These are phyloP conservation scores for Lenwebbia sp. DNA, from an alignment of 345 rosid species.

Conservation along the genomic window DNA sequence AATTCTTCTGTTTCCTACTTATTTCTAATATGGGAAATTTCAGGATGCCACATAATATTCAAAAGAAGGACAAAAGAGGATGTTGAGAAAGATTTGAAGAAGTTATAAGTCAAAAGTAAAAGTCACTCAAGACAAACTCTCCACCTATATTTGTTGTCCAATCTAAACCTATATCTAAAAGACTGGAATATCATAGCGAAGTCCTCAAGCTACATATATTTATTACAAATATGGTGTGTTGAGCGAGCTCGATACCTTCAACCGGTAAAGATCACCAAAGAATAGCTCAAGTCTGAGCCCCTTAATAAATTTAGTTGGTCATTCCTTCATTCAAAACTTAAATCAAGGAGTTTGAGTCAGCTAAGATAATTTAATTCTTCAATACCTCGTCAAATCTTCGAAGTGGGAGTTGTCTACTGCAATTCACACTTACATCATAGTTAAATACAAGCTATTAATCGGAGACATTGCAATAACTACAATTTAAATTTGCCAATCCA, in stretches of 20 bases:
- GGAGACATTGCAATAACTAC: not conserved
- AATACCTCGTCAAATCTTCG: not conserved
- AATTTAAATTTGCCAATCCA: not conserved
- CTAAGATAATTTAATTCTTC: rapidly evolving
- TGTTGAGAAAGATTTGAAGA: not conserved
- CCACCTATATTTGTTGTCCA: not conserved
- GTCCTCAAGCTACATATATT: not conserved
- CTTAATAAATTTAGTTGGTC: not conserved
- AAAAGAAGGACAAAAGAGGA: not conserved
- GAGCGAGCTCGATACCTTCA: not conserved
- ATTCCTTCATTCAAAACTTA: not conserved
- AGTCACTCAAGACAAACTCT: not conserved
- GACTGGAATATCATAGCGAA: not conserved
- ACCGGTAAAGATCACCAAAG: not conserved
- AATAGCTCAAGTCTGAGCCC: not conserved
- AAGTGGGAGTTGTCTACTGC: not conserved
- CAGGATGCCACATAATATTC: too few relatives aligned
- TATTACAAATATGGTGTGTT: not conserved
- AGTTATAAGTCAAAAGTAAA: not conserved
- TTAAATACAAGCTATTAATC: not conserved
- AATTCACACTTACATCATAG: not conserved
- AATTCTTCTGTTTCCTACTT: too few relatives aligned
- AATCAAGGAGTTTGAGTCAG: not conserved
- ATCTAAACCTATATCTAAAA: not conserved
- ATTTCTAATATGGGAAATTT: too few relatives aligned